Percentiles rank a stretch among this genome's conserved stretches.
These are phyloP conservation scores for Rhynchospora pubera DNA, from an alignment of 176 grass and related monocot genomes.

Conservation along the genomic window DNA sequence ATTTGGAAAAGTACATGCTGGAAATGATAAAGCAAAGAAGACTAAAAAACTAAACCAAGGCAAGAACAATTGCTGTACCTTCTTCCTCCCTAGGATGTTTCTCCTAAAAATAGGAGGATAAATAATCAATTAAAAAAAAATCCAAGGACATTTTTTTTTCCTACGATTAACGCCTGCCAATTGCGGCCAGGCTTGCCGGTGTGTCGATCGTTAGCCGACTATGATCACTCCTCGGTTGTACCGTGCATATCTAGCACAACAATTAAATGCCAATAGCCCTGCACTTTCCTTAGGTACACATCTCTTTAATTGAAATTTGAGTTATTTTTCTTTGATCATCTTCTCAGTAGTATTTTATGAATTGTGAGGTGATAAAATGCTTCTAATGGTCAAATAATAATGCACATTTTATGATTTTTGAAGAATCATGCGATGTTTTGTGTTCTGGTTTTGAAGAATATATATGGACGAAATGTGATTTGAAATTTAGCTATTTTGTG, in stretches of 20 bases:
- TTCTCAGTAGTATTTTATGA: not conserved
- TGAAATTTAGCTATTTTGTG: not conserved
- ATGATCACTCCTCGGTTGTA: conserved; percentile 18
- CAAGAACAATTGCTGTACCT: not conserved
- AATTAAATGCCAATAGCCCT: conserved; percentile 5
- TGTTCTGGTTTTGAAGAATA: not conserved
- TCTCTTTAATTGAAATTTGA: not conserved
- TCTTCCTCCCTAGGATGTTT: not conserved
- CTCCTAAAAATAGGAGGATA: conserved; percentile 15
- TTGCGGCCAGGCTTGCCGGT: not conserved
- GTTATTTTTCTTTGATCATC: not conserved
- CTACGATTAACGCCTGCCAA: not conserved
- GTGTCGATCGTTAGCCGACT: not conserved
- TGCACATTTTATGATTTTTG: not conserved
- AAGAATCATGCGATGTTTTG: not conserved
- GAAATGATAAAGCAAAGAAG: not conserved
- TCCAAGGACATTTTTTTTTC: not conserved
- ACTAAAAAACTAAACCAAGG: conserved; percentile 1
- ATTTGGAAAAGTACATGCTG: conserved; percentile 19
- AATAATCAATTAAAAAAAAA: not conserved
- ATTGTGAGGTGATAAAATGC: not conserved
- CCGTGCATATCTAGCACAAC: conserved; percentile 16
- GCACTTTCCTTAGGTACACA: conserved; percentile 20
- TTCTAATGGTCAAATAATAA: not conserved
- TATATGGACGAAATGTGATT: not conserved